These are phyloP conservation scores for Udeniomyces megalosporus DNA, from an alignment of 768 basidiomycete species.

Conservation along the genomic window DNA sequence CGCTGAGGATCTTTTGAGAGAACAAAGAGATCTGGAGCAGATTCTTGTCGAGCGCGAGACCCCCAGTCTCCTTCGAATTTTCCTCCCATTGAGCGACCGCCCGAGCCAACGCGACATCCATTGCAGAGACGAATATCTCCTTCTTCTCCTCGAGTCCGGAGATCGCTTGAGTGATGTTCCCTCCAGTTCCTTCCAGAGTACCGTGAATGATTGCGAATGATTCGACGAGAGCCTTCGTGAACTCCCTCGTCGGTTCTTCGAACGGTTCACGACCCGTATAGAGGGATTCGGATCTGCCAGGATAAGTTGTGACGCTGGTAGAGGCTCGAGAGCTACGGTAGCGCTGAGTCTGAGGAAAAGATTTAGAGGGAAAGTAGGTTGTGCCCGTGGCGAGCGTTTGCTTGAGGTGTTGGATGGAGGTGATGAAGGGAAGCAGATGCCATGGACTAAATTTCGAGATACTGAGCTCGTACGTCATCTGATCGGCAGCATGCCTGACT, in stretches of 20 bases:
- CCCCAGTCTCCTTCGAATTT: background rate
- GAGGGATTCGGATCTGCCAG: background rate
- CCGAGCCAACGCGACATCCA: slow-evolving; percentile 3
- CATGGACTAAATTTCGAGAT: background rate
- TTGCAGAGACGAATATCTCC: background rate
- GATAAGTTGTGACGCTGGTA: too few relatives aligned
- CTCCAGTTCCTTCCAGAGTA: background rate
- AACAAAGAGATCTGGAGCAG: slow-evolving; percentile 10
- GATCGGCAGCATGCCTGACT: background rate
- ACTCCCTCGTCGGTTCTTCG: slow-evolving; percentile 1
- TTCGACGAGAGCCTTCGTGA: background rate
- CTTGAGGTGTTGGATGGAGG: background rate
- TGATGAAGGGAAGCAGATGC: slow-evolving; percentile 9
- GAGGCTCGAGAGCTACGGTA: background rate
- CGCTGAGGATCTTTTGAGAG: slow-evolving; percentile 1
- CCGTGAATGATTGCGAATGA: slow-evolving; percentile 5
- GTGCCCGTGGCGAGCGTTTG: slow-evolving; percentile 7
- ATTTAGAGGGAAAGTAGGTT: background rate
- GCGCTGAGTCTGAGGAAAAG: background rate
- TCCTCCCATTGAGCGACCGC: slow-evolving; percentile 9
- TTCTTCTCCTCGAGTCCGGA: background rate
- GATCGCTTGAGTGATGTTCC: background rate
- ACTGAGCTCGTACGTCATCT: slow-evolving; percentile 3
- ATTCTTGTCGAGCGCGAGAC: slow-evolving; percentile 1
- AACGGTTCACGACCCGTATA: background rate